Conservation (phyloP, 2,329 filamentous ascomycete species). For the Orbilia javanica region DNA sequence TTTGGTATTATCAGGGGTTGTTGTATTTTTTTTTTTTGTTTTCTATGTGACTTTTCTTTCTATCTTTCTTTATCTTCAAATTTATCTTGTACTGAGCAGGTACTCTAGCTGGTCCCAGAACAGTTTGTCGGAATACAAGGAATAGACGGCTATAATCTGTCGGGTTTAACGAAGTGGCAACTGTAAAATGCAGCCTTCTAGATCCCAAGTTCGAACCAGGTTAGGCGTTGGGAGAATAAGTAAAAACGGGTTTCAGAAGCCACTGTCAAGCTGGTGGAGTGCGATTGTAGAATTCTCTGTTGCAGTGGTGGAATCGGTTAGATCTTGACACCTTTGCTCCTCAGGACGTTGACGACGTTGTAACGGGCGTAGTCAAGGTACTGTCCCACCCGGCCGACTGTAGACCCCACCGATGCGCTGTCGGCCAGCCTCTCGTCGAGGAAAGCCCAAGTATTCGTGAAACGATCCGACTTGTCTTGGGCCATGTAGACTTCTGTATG, state of each 20-base stretch:
- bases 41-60: neutral
- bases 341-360: constrained; percentile 81
- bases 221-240: constrained; percentile 8
- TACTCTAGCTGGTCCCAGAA: neutral
- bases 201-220: constrained; percentile 34
- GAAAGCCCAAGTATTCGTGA: constrained; percentile 82
- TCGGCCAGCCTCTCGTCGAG: constrained; percentile 81
- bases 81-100: constrained; percentile 14
- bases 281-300: constrained; percentile 19
- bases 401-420: constrained; percentile 73
- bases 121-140: constrained; percentile 14
- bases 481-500: constrained; percentile 90
- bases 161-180: constrained; percentile 45
- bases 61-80: neutral
- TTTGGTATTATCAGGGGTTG: constrained; percentile 38
- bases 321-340: constrained; percentile 88
- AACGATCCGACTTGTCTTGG: constrained; percentile 80
- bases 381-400: constrained; percentile 75
- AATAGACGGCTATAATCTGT: constrained; percentile 20
- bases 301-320: constrained; percentile 64
- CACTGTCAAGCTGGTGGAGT: neutral
- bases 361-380: constrained; percentile 86
- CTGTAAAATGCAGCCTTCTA: constrained; percentile 15
- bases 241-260: constrained; percentile 15
- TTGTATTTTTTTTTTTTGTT: neutral